phyloP scores from a whole-genome alignment of 2,329 filamentous ascomycete species.

The Fusarium sp. region DNA sequence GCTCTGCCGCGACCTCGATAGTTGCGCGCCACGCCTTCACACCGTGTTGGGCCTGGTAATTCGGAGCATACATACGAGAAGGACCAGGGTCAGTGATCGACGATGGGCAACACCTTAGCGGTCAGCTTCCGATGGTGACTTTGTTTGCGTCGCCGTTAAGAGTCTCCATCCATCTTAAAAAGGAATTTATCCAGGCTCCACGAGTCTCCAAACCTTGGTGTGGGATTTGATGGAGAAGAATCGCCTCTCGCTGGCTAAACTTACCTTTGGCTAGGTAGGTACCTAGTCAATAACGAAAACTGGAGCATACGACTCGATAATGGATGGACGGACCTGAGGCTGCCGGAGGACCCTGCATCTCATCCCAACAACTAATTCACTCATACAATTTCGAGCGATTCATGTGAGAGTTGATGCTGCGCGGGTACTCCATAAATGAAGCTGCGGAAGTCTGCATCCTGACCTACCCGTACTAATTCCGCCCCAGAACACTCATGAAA shows the following conservation, averaged over 20 bases:
- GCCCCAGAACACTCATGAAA: neutral
- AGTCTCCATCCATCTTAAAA: conserved; percentile 20
- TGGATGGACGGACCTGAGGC: conserved; percentile 28
- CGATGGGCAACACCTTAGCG: conserved; percentile 31
- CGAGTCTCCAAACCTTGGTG: conserved; percentile 29
- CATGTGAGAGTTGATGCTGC: conserved; percentile 10
- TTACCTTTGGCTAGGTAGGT: neutral
- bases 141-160: conserved; percentile 9
- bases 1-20: conserved; percentile 26
- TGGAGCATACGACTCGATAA: conserved; percentile 22
- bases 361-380: conserved; percentile 40
- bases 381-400: conserved; percentile 37
- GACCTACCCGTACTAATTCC: conserved; percentile 1
- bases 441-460: conserved; percentile 2
- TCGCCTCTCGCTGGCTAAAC: conserved; percentile 22
- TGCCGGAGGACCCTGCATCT: conserved; percentile 40
- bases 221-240: conserved; percentile 26
- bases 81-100: conserved; percentile 29
- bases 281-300: conserved; percentile 10
- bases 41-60: neutral
- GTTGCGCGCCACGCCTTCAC: conserved; percentile 26
- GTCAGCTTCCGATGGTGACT: conserved; percentile 30
- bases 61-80: conserved; percentile 27
- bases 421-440: neutral
- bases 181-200: conserved; percentile 22